Conservation (phyloP, 73 alveolate species). For the Stentor coeruleus region DNA sequence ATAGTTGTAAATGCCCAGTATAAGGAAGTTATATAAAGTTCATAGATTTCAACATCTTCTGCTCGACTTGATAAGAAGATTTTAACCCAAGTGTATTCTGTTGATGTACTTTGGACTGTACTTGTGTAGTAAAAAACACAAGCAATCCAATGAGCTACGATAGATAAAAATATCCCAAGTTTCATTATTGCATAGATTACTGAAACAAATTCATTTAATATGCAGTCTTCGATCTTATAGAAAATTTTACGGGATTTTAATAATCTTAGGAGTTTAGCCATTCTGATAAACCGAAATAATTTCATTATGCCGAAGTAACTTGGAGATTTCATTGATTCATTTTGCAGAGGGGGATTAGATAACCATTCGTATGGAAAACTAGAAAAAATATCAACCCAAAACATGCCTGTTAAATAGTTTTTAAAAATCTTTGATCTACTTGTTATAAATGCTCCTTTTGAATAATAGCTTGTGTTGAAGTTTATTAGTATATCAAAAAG, state of each 20-base stretch:
- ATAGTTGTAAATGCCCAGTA: conserved; percentile 25
- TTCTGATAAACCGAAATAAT: conserved; percentile 9
- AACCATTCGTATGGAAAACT: conserved; percentile 15
- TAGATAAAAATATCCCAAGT: not conserved
- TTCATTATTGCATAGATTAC: not conserved
- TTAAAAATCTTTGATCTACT: not conserved
- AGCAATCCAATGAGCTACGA: conserved; percentile 14
- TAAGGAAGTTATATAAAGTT: not conserved
- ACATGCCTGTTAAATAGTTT: not conserved
- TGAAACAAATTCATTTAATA: not conserved
- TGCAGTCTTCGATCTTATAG: conserved; percentile 23
- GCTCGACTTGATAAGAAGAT: not conserved
- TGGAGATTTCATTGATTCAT: not conserved
- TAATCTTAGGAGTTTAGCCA: not conserved
- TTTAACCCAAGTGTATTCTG: not conserved
- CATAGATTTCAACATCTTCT: not conserved
- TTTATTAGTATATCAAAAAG: conserved; percentile 10
- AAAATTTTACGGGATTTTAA: conserved; percentile 5
- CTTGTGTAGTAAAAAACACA: not conserved
- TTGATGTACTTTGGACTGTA: not conserved
- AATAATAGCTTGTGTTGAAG: conserved; percentile 9
- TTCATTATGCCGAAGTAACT: not conserved
- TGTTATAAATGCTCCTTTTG: not conserved
- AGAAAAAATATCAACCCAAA: not conserved
- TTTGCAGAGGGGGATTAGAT: not conserved